A percentile compares a stretch with the other conserved stretches of the same genome.
These are phyloP conservation scores for Hortaea sp. DNA, from an alignment of 2,329 filamentous ascomycete species.

Conservation along the genomic window DNA sequence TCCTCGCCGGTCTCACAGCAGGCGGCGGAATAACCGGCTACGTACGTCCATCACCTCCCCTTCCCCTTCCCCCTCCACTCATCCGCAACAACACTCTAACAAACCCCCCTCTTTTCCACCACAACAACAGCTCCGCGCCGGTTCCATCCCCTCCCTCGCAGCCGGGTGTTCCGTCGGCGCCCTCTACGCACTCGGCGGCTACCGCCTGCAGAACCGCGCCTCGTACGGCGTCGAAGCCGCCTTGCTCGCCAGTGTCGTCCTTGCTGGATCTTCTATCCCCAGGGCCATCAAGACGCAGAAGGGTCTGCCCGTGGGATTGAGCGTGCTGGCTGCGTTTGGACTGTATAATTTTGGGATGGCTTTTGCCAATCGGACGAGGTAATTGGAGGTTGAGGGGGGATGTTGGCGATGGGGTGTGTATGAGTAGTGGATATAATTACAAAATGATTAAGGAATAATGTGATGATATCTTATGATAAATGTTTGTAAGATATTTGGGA, in stretches of 20 bases:
- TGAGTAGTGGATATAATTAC: neutral
- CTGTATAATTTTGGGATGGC: conserved; percentile 70
- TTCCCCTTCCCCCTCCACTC: neutral
- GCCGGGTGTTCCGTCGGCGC: conserved; percentile 76
- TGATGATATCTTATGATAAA: neutral
- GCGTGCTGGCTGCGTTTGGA: conserved; percentile 68
- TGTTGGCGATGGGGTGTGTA: neutral
- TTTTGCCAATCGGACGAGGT: conserved; percentile 26
- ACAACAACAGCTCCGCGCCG: conserved; percentile 48
- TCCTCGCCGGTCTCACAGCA: conserved; percentile 73
- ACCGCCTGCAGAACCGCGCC: conserved; percentile 64
- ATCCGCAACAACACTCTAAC: neutral
- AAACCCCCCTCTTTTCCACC: neutral
- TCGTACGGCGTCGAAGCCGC: conserved; percentile 79
- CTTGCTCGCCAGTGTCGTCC: conserved; percentile 75
- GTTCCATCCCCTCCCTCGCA: conserved; percentile 75
- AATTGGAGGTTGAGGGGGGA: neutral
- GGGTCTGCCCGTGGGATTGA: conserved; percentile 72
- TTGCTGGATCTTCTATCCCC: conserved; percentile 76
- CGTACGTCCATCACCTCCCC: conserved; percentile 6
- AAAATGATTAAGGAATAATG: neutral
- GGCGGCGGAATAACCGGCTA: conserved; percentile 83
- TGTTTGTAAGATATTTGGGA: neutral
- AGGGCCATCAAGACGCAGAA: conserved; percentile 75
- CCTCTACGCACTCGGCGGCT: conserved; percentile 69